Evolutionary conservation across 305 asterid genomes (phyloP).

Genomic region (Solanum chacoense): DNA sequence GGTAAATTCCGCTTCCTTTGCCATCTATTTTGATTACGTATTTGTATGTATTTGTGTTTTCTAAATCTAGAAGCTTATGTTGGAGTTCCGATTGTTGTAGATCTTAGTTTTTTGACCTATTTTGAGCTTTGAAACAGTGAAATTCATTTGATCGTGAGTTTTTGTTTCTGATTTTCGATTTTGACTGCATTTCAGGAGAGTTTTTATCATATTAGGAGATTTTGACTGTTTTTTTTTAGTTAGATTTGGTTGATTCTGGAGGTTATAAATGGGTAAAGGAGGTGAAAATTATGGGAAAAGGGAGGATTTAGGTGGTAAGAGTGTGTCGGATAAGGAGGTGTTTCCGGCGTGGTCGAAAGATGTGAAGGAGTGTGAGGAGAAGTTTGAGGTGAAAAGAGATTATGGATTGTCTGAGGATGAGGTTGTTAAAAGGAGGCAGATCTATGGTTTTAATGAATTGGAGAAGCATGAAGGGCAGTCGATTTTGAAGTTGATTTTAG

Average conservation of each 20-base stretch:
- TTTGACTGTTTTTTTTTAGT: neutral
- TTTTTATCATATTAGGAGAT: neutral
- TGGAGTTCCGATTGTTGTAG: neutral
- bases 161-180: neutral
- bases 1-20: neutral
- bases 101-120: neutral
- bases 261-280: constrained; percentile 67
- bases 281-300: constrained; percentile 43
- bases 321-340: constrained; percentile 18
- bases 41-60: neutral
- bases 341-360: constrained; percentile 70
- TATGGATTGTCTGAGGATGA: constrained; percentile 49
- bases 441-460: constrained; percentile 73
- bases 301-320: constrained; percentile 21
- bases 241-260: neutral
- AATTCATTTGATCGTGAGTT: neutral
- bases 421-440: constrained; percentile 52
- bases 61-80: neutral
- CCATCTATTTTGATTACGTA: neutral
- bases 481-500: constrained; percentile 59
- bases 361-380: constrained; percentile 60
- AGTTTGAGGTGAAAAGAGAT: constrained; percentile 42
- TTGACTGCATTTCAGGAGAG: neutral
- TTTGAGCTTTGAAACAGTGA: neutral
- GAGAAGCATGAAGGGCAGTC: constrained; percentile 91